A percentile compares a stretch with the other conserved stretches of the same genome.
Conservation (phyloP, 2,329 filamentous ascomycete genomes). For the Colletotrichum godetiae region DNA sequence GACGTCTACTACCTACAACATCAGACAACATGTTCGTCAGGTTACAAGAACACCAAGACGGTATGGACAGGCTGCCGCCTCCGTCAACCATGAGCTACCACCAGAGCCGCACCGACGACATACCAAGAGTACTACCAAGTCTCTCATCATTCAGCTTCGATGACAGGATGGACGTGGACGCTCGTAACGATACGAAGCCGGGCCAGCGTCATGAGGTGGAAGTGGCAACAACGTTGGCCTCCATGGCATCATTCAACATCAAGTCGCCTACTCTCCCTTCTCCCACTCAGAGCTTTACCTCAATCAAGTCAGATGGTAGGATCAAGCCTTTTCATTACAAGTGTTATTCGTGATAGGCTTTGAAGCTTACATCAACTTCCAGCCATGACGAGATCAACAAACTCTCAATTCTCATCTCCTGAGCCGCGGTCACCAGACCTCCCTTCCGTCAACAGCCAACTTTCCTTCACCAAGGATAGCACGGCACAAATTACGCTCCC, state of each 20-base stretch:
- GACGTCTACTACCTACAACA: neutral
- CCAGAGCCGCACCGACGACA: constrained; percentile 19
- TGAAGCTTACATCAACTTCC: constrained; percentile 15
- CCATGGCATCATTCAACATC: constrained; percentile 35
- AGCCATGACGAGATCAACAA: constrained; percentile 33
- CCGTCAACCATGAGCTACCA: neutral
- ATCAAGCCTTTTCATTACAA: no score
- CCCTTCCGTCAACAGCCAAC: constrained; percentile 18
- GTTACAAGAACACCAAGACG: constrained; percentile 30
- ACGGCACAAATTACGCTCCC: constrained; percentile 32
- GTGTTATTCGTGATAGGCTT: neutral
- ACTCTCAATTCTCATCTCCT: constrained; percentile 30
- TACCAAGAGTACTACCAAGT: constrained; percentile 28
- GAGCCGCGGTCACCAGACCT: constrained; percentile 29
- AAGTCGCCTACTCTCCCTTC: constrained; percentile 31
- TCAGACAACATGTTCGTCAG: constrained; percentile 30
- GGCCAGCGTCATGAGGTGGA: constrained; percentile 32
- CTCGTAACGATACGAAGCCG: constrained; percentile 16
- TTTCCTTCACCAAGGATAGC: constrained; percentile 25
- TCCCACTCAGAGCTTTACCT: constrained; percentile 31
- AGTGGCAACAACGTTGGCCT: constrained; percentile 30
- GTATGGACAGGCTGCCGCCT: constrained; percentile 27
- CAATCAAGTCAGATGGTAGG: constrained; percentile 29
- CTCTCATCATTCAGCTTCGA: constrained; percentile 29
- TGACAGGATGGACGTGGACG: constrained; percentile 31